Conservation (phyloP, 164 flowering plant species). For the Nymphaea thermarum region DNA sequence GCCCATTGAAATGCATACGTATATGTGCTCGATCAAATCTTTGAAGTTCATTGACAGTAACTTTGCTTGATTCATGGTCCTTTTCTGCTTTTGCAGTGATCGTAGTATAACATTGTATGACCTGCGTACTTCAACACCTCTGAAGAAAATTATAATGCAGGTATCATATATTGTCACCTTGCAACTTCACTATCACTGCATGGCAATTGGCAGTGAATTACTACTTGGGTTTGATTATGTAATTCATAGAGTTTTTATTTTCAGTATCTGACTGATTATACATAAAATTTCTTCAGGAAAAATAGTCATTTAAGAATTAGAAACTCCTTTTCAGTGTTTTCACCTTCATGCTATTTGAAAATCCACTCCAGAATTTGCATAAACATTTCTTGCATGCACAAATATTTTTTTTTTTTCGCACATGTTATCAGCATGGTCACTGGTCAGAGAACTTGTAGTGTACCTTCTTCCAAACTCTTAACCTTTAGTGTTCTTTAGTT, state of each 20-base stretch:
- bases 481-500: no score
- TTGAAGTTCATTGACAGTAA: not conserved
- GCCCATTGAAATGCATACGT: not conserved
- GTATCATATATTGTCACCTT: slow-evolving; percentile 20
- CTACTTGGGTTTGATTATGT: not conserved
- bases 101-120: slow-evolving; percentile 83
- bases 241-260: not conserved
- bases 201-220: not conserved
- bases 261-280: not conserved
- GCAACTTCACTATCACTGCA: not conserved
- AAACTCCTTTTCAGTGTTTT: not conserved
- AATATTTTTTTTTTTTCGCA: no score
- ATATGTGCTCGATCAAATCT: not conserved
- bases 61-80: not conserved
- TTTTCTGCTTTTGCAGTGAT: slow-evolving; percentile 38
- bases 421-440: no score
- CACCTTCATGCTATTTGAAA: not conserved
- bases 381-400: not conserved
- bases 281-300: not conserved
- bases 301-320: not conserved
- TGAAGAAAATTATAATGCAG: slow-evolving; percentile 71
- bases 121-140: slow-evolving; percentile 64
- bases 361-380: not conserved
- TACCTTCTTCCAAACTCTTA: no score
- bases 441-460: no score